Percentiles rank a stretch among this genome's conserved stretches.
Conservation (phyloP, 2,329 filamentous ascomycete species). For the Colletotrichum abscissum region DNA sequence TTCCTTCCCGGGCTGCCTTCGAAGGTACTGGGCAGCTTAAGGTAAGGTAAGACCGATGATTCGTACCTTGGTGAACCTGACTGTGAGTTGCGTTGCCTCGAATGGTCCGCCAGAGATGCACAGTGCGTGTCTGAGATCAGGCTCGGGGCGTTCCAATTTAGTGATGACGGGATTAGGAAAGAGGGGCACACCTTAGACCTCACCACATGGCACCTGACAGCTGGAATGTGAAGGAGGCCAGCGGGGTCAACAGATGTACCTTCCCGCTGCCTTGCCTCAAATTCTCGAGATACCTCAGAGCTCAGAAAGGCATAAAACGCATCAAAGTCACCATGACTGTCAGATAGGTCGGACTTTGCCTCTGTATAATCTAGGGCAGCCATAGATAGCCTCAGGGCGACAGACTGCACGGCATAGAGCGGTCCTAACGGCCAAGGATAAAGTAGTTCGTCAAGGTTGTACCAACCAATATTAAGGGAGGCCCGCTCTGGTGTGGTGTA, state of each 20-base stretch:
- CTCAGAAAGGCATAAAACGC: neutral
- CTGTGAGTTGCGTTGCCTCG: neutral
- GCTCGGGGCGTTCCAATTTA: conserved; percentile 13
- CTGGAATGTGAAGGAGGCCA: neutral
- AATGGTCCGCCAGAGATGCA: conserved; percentile 21
- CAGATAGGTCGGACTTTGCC: no score
- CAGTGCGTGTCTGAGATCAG: conserved; percentile 33
- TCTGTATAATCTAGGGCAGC: no score
- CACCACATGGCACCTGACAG: conserved; percentile 22
- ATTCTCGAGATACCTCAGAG: neutral
- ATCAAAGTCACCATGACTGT: no score
- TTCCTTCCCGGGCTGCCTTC: no score
- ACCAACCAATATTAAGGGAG: neutral
- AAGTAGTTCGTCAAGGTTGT: neutral
- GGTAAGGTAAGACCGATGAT: conserved; percentile 6
- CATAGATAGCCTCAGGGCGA: no score
- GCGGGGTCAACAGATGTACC: neutral
- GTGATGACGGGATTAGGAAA: conserved; percentile 33
- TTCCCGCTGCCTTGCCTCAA: neutral
- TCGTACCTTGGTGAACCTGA: neutral
- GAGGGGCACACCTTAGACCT: conserved; percentile 25
- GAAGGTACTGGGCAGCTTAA: neutral
- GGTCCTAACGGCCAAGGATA: no score
- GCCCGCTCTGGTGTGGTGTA: no score
- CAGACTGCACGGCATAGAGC: no score